A percentile compares a stretch with the other conserved stretches of the same genome.
phyloP scores from a whole-genome alignment of 108 stramenopile species.

The Skeletonema costatum region DNA sequence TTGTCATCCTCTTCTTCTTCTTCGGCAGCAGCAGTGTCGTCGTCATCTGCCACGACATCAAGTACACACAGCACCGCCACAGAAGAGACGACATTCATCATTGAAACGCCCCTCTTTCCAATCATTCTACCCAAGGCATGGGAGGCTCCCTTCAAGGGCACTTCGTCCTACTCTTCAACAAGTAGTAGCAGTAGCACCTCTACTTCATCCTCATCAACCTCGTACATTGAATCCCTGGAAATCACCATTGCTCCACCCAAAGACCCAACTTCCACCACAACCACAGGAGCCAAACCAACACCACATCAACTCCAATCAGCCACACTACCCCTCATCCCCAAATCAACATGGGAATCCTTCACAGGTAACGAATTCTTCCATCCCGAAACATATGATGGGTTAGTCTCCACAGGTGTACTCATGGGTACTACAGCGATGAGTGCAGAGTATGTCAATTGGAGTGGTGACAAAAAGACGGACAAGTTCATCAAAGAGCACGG shows the following conservation, averaged over 20 bases:
- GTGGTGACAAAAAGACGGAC: constrained; percentile 44
- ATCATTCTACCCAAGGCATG: constrained; percentile 42
- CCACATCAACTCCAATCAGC: constrained; percentile 17
- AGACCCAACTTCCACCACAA: neutral
- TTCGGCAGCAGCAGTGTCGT: neutral
- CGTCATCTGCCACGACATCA: neutral
- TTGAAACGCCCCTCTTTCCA: constrained; percentile 48
- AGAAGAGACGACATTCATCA: constrained; percentile 7
- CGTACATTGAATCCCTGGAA: constrained; percentile 15
- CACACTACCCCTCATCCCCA: constrained; percentile 65
- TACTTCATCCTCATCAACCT: neutral
- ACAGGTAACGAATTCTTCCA: constrained; percentile 73
- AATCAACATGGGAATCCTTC: constrained; percentile 48
- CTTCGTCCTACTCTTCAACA: neutral
- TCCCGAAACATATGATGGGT: constrained; percentile 46
- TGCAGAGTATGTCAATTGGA: constrained; percentile 67
- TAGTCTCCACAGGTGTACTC: constrained; percentile 58
- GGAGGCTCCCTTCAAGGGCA: constrained; percentile 15
- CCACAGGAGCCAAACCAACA: constrained; percentile 18
- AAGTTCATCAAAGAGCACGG: constrained; percentile 36
- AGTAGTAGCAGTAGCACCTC: neutral
- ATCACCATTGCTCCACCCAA: constrained; percentile 22
- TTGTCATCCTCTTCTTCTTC: neutral
- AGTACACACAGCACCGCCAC: neutral
- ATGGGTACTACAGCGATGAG: constrained; percentile 28